Percentiles rank a stretch among this genome's conserved stretches.
Conservation (phyloP, 352 stramenopile genomes). For the Phytophthora tentaculata region DNA sequence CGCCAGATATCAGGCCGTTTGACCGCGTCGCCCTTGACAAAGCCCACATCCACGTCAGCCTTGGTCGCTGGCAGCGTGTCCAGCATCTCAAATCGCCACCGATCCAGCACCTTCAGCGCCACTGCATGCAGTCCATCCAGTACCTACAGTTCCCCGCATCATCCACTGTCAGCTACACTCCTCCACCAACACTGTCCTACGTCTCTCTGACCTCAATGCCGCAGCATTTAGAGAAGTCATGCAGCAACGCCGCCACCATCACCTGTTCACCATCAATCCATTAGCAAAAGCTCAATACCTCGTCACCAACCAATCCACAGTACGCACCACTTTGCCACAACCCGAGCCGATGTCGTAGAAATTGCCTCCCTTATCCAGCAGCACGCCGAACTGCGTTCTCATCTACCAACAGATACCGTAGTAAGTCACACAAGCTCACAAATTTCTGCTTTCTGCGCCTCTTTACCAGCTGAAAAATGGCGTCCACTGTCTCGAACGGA, state of each 20-base stretch:
- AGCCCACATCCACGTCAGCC: constrained; percentile 60
- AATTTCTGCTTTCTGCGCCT: background rate
- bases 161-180: background rate
- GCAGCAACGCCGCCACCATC: constrained; percentile 62
- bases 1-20: constrained; percentile 54
- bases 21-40: constrained; percentile 53
- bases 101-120: constrained; percentile 65
- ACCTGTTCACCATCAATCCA: constrained; percentile 31
- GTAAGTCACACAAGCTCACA: background rate
- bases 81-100: constrained; percentile 73
- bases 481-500: constrained; percentile 58
- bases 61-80: constrained; percentile 59
- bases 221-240: constrained; percentile 72
- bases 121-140: constrained; percentile 67
- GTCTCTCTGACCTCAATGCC: constrained; percentile 51
- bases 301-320: background rate
- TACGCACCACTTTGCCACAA: constrained; percentile 73
- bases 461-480: constrained; percentile 64
- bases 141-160: constrained; percentile 23
- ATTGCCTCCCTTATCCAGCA: constrained; percentile 67
- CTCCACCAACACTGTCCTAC: background rate
- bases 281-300: background rate
- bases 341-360: constrained; percentile 79
- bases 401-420: constrained; percentile 43
- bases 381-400: constrained; percentile 59